Evolutionary conservation across 2,329 filamentous ascomycete genomes (phyloP).

Genomic region (Pleochaeta shiraiana): DNA sequence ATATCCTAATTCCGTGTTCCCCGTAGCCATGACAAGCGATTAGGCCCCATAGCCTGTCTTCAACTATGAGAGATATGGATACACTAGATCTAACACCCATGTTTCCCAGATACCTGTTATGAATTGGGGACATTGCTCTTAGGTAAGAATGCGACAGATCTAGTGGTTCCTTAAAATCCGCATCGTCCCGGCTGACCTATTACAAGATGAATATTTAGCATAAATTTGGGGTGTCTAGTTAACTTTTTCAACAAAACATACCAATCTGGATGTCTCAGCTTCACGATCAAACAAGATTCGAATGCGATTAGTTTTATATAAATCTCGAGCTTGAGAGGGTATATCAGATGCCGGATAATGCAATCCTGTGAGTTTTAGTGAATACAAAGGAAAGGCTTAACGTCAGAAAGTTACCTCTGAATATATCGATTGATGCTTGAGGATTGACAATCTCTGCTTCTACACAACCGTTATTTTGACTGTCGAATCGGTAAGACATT

Average conservation of each 20-base stretch:
- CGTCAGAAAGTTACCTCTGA: neutral
- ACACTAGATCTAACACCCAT: constrained; percentile 81
- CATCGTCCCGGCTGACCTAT: constrained; percentile 41
- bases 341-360: constrained; percentile 74
- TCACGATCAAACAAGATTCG: constrained; percentile 69
- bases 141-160: constrained; percentile 72
- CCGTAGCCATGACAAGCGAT: constrained; percentile 74
- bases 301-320: constrained; percentile 78
- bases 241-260: too few relatives aligned
- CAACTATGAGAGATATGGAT: constrained; percentile 54
- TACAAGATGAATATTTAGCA: neutral
- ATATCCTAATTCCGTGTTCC: constrained; percentile 53
- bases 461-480: constrained; percentile 13
- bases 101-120: constrained; percentile 64
- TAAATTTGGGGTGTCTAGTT: neutral
- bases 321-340: constrained; percentile 57
- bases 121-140: constrained; percentile 73
- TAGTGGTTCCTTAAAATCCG: constrained; percentile 50
- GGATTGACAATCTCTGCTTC: constrained; percentile 13
- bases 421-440: constrained; percentile 12
- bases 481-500: constrained; percentile 14
- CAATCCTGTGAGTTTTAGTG: constrained; percentile 7
- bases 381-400: neutral
- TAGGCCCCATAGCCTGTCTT: constrained; percentile 65
- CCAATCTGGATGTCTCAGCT: constrained; percentile 49